A percentile compares a stretch with the other conserved stretches of the same genome.
Evolutionary conservation across 1,284 basidiomycete species (phyloP).

Genomic region (Cutaneotrichosporon sp.): DNA sequence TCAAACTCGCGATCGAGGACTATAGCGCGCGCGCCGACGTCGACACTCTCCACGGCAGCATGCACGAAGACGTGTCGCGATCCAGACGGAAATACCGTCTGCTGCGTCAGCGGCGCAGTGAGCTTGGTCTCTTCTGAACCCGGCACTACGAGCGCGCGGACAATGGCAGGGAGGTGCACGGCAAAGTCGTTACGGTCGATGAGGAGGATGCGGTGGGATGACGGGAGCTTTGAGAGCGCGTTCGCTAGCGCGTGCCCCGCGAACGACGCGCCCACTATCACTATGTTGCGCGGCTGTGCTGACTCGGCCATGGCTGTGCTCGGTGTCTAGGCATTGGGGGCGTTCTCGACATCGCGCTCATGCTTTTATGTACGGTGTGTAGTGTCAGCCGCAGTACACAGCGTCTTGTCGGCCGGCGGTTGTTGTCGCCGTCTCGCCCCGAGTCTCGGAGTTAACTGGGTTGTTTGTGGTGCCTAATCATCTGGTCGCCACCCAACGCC

Average conservation of each 20-base stretch:
- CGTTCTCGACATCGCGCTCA: too few relatives aligned
- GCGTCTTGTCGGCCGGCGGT: too few relatives aligned
- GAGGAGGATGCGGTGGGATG: conserved; percentile 6
- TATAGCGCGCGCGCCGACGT: conserved; percentile 35
- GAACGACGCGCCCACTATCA: conserved; percentile 6
- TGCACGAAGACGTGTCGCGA: conserved; percentile 32
- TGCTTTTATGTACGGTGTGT: too few relatives aligned
- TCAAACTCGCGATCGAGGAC: conserved; percentile 42
- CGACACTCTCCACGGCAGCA: conserved; percentile 32
- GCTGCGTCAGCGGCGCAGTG: conserved; percentile 27
- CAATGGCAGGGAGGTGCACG: conserved; percentile 43
- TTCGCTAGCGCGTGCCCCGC: conserved; percentile 13
- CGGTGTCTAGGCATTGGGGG: too few relatives aligned
- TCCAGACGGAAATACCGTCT: conserved; percentile 32
- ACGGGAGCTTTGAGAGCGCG: neutral
- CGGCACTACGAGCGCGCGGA: conserved; percentile 47
- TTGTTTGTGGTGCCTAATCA: too few relatives aligned
- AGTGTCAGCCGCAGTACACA: too few relatives aligned
- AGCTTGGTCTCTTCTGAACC: conserved; percentile 43
- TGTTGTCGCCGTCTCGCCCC: too few relatives aligned
- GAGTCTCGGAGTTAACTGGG: too few relatives aligned
- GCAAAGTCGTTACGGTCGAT: conserved; percentile 26
- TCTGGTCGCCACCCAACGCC: too few relatives aligned
- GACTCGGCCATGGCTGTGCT: too few relatives aligned
- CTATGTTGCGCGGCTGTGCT: neutral